Base-by-base conservation (phyloP, 2,329 filamentous ascomycete genomes). In the Colletotrichum gloeosporioides region DNA sequence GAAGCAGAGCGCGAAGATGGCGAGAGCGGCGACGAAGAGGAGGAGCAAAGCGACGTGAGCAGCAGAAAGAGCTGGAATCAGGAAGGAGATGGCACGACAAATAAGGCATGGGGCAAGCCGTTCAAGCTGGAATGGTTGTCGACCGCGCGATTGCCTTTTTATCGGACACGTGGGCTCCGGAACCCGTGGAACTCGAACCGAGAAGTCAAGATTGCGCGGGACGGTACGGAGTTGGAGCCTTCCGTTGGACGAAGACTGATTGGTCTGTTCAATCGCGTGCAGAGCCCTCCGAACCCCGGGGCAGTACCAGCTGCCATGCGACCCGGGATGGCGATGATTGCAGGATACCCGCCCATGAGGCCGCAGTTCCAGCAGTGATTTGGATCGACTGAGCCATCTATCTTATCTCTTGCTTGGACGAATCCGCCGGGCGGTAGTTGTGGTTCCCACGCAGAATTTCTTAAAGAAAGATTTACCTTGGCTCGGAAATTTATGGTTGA, bases 161-260 rank as follows among this genome's bases (percentile, higher is more conserved):
- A 97, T 83, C 92, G 95, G 59, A 98, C 96, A 0, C 89, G 96
- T 78, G 96, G 96, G 0, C 86, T 99, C 71, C 91, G 96, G 39
- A 99, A 99, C 82, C 94, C 95, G 0, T 98, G 96, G 95, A 99
- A 99, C 83, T 94, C 95, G 6, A 98, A 98, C 81, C 89, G 96
- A 69, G 96, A 99, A 82, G 95, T 99, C 77, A 99, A 99, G 85
- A 98, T 99, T 82, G 96, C 96, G 29, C 91, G 96, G 80, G 96
- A 99, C 81, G 96, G 96, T 3, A 99, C 96, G 0, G 96, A 99
- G 84, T 88, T 99, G 69, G 96, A 99, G 84, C 95, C 96, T 32
- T 91, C 89, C 34, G 91, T 98, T 59, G 96, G 96, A 7, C 92
- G 92, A 80, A 92, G 92, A 80, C 87, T 99, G 70, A 89, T 98